phyloP scores from a whole-genome alignment of 345 rosid species.

The Schrenkiella parvula region DNA sequence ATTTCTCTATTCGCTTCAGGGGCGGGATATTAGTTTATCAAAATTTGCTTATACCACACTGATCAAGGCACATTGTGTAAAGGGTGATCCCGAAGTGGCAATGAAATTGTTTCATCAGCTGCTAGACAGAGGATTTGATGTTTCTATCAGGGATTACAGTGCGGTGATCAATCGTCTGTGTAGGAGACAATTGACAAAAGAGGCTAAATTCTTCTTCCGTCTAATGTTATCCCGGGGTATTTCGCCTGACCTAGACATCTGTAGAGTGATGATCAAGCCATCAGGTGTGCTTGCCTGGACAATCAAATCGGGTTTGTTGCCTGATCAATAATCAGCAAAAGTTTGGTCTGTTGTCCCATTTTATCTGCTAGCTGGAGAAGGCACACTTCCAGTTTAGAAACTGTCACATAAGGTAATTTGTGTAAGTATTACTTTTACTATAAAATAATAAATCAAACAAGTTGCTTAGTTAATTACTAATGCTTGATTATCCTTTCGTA shows the following conservation, averaged over 20 bases:
- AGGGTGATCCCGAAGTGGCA: slow-evolving; percentile 52
- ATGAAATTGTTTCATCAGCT: slow-evolving; percentile 42
- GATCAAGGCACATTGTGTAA: slow-evolving; percentile 72
- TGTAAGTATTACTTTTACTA: not conserved
- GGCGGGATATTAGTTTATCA: slow-evolving; percentile 28
- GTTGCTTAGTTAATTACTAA: not conserved
- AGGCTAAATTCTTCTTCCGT: slow-evolving; percentile 47
- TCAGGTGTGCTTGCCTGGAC: slow-evolving; percentile 43
- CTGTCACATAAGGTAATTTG: slow-evolving; percentile 5
- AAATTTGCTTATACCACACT: slow-evolving; percentile 61
- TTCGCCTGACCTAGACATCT: slow-evolving; percentile 59
- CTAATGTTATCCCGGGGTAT: slow-evolving; percentile 54
- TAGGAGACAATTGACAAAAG: slow-evolving; percentile 38
- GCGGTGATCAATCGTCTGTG: slow-evolving; percentile 72
- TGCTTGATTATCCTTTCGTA: not conserved
- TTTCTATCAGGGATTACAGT: slow-evolving; percentile 61
- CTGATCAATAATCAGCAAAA: slow-evolving; percentile 25
- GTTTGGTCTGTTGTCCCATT: not conserved
- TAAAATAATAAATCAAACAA: not conserved
- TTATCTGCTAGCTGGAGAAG: slow-evolving; percentile 15
- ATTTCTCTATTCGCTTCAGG: slow-evolving; percentile 46
- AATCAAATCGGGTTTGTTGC: slow-evolving; percentile 46
- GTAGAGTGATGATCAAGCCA: slow-evolving; percentile 45
- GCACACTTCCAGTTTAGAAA: not conserved
- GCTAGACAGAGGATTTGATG: slow-evolving; percentile 53